Evolutionary conservation across 2,329 filamentous ascomycete genomes (phyloP), one percentile per base, ranked within the genome.

Genomic region (Colletotrichum phormii): DNA sequence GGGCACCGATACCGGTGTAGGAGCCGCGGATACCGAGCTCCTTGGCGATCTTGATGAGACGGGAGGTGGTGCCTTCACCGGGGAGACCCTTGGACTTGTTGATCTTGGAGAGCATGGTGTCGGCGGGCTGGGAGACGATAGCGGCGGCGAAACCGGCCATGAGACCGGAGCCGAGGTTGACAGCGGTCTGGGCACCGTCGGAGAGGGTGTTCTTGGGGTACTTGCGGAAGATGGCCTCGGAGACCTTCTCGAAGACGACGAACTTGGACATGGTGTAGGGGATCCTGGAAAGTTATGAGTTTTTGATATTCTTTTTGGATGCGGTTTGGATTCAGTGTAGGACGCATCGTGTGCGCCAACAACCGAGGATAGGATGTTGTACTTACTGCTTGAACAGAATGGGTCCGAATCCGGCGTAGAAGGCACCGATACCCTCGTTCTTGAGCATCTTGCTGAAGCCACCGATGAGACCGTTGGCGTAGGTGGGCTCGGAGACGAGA

Each of bases 191-290:
- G 79, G 89, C 87, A 80, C 88, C 88, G 80, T 89, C 85, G 80
- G 92, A 92, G 78, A 93, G 85, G 73, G 86, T 88, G 80, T 88
- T 85, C 90, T 95, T 96, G 89, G 94, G 92, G 82, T 93, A 84
- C 65, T 81, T 75, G 78, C 86, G 83, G 89, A 92, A 96, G 87
- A 94, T 84, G 77, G 88, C 80, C 88, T 97, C 94, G 79, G 91
- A 87, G 79, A 95, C 93, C 90, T 96, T 96, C 88, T 97, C 94
- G 90, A 91, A 97, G 80, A 95, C 94, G 85, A 96, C 94, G 88
- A 97, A 97, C 89, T 97, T 97, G 90, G 94, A 89, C 93, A 97
- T 95, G 84, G 94, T 97, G 89, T 97, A 97, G 77, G 94, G 94
- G 79, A 97, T 92, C 89, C 93, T 94, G 76, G 5, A 59, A 29